phyloP scores from a whole-genome alignment of 352 stramenopile species.

The Phytophthora chlamydospora region DNA sequence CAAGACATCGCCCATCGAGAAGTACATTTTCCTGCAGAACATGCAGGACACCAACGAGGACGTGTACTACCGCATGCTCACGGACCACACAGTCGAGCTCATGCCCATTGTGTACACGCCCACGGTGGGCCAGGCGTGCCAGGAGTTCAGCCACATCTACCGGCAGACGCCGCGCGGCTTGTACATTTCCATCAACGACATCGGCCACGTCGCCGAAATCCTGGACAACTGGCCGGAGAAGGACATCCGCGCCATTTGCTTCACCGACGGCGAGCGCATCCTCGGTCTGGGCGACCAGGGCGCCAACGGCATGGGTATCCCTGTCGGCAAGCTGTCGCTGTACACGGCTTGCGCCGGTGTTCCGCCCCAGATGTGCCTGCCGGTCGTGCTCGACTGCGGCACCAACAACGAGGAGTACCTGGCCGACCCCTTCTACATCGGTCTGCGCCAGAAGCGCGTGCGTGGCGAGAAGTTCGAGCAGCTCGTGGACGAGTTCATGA shows the following conservation, averaged over 20 bases:
- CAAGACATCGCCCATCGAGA: slow-evolving; percentile 89
- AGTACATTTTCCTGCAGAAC: slow-evolving; percentile 94
- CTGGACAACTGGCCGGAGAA: slow-evolving; percentile 96
- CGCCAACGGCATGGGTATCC: slow-evolving; percentile 91
- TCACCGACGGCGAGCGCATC: slow-evolving; percentile 97
- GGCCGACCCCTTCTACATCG: slow-evolving; percentile 95
- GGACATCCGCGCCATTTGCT: slow-evolving; percentile 96
- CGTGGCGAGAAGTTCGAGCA: slow-evolving; percentile 92
- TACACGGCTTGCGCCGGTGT: slow-evolving; percentile 96
- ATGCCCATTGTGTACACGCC: slow-evolving; percentile 98
- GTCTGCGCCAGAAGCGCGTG: slow-evolving; percentile 90
- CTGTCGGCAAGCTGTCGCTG: slow-evolving; percentile 94
- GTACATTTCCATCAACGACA: slow-evolving; percentile 91
- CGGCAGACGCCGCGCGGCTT: slow-evolving; percentile 90
- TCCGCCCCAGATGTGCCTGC: slow-evolving; percentile 92
- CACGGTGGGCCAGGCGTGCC: slow-evolving; percentile 94
- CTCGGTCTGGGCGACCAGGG: slow-evolving; percentile 96
- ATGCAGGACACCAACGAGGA: slow-evolving; percentile 92
- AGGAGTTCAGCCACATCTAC: slow-evolving; percentile 93
- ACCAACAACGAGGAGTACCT: slow-evolving; percentile 96
- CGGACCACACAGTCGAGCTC: slow-evolving; percentile 90
- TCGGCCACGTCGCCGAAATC: slow-evolving; percentile 87
- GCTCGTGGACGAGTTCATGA: slow-evolving; percentile 97
- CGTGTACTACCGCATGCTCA: slow-evolving; percentile 93
- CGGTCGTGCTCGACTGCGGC: slow-evolving; percentile 95